phyloP scores from a whole-genome alignment of 202 grass and related monocot genomes.

The Setaria viridis region DNA sequence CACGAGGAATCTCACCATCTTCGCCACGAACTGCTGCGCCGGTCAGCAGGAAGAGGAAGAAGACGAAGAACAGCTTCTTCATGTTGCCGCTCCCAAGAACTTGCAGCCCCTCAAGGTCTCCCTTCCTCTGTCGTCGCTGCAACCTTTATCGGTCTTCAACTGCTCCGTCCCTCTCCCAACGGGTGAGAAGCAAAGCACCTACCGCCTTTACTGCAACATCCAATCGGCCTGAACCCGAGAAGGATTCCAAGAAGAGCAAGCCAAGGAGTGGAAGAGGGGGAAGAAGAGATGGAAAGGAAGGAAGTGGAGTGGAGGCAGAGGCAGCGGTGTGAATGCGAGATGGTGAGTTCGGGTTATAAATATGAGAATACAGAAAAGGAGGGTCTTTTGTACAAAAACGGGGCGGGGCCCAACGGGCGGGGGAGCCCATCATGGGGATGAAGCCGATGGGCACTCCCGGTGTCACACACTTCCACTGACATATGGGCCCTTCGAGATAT shows the following conservation, averaged over 20 bases:
- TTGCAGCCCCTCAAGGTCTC: constrained; percentile 16
- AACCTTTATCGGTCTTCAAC: not conserved
- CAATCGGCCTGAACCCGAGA: constrained; percentile 33
- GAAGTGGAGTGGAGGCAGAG: constrained; percentile 22
- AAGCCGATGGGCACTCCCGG: not conserved
- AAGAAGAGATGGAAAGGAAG: constrained; percentile 31
- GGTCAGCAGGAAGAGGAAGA: constrained; percentile 48
- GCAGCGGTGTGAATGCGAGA: not conserved
- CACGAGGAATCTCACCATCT: constrained; percentile 61
- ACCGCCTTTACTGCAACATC: constrained; percentile 27
- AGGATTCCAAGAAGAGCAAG: constrained; percentile 40
- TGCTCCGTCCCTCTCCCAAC: not conserved
- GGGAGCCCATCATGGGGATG: constrained; percentile 27
- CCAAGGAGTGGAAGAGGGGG: constrained; percentile 25
- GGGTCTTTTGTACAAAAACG: constrained; percentile 56
- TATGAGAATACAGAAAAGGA: constrained; percentile 53
- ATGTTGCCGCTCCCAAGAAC: constrained; percentile 9
- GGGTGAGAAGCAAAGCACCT: constrained; percentile 25
- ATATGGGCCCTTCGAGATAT: rapidly evolving
- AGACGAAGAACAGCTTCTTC: constrained; percentile 52
- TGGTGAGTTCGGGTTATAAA: constrained; percentile 31
- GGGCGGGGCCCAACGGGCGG: constrained; percentile 29
- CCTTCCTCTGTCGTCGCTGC: not conserved
- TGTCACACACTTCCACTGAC: not conserved
- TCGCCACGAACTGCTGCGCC: constrained; percentile 50